Evolutionary conservation across 352 stramenopile species (phyloP), one percentile per base, ranked within the genome.

Genomic region (Blastocystis sp.): DNA sequence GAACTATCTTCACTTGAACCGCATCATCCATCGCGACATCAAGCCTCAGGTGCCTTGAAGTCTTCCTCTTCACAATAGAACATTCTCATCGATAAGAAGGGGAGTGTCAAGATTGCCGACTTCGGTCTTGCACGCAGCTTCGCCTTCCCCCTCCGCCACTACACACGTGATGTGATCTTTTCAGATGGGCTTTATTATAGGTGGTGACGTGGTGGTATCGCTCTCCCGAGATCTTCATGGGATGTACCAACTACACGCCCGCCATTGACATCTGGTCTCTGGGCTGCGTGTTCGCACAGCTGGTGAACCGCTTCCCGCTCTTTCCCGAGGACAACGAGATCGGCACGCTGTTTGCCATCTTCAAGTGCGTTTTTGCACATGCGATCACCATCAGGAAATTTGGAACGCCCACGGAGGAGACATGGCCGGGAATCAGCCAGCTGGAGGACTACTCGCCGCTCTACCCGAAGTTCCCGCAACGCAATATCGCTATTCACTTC

Each of bases 131-230:
- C 94, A 21, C 91, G 95, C 10, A 92, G 95, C 28, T 96, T 95
- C 62, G 84, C 70, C 28, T 76, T 89, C 24, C 64, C 57, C 9
- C 89, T 70, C 87, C 90, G 76, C 63, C 87, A 71, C 57, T 77
- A 77, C 42, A 77, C 66, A 1, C 66, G 66, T 19, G 66, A 77
- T 60, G 66, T 77, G n/a, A 76, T 19, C 69, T 54, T 7, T 91
- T 95, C 69, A 91, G 93, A 59, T 92, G 93, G 11, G 97, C 97
- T 92, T 97, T 94, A 65, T 93, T 96, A 76, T 95, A 98, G 89
- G 95, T 98, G 9, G 94, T 98, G 42, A 98, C 95, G 65, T 90
- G 98, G 43, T 98, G 95, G 95, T 98, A 98, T 89, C 92, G 95
- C 60, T 94, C 95, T 38, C 95, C 95, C 1, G 95, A 98, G 92